Conservation (phyloP, 768 basidiomycete genomes). For the Lactarius trivialis region DNA sequence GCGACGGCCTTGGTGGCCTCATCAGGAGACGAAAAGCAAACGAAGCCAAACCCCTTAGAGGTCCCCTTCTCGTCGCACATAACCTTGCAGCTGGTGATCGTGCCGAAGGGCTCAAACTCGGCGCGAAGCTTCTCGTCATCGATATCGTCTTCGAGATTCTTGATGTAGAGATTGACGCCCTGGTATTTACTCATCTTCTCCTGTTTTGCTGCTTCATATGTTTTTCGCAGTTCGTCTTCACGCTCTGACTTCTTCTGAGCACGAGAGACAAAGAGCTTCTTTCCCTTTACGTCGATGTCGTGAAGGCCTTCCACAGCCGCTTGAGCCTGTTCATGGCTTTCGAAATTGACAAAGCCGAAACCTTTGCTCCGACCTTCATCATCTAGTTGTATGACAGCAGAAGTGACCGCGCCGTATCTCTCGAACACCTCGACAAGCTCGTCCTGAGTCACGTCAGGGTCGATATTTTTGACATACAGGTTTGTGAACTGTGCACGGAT, state of each 20-base stretch:
- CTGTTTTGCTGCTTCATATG: slow-evolving; percentile 92
- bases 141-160: slow-evolving; percentile 97
- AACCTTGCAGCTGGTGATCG: slow-evolving; percentile 97
- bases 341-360: slow-evolving; percentile 98
- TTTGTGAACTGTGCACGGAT: slow-evolving; percentile 97
- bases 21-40: slow-evolving; percentile 97
- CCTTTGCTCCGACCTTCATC: slow-evolving; percentile 92
- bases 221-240: slow-evolving; percentile 89
- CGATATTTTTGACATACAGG: slow-evolving; percentile 96
- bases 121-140: slow-evolving; percentile 95
- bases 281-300: slow-evolving; percentile 76
- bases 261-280: slow-evolving; percentile 90
- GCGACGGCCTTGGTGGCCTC: slow-evolving; percentile 99
- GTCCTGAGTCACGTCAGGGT: slow-evolving; percentile 72
- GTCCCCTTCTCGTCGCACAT: slow-evolving; percentile 95
- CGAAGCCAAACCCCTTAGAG: slow-evolving; percentile 97
- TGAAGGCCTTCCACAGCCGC: slow-evolving; percentile 84
- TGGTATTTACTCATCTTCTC: slow-evolving; percentile 98
- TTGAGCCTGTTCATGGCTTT: slow-evolving; percentile 86
- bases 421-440: slow-evolving; percentile 82
- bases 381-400: slow-evolving; percentile 77
- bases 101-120: slow-evolving; percentile 95
- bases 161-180: slow-evolving; percentile 98
- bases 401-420: slow-evolving; percentile 77
- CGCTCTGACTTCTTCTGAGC: slow-evolving; percentile 99